Conservation (phyloP, 2,329 filamentous ascomycete species). For the Ophiostoma piceae region DNA sequence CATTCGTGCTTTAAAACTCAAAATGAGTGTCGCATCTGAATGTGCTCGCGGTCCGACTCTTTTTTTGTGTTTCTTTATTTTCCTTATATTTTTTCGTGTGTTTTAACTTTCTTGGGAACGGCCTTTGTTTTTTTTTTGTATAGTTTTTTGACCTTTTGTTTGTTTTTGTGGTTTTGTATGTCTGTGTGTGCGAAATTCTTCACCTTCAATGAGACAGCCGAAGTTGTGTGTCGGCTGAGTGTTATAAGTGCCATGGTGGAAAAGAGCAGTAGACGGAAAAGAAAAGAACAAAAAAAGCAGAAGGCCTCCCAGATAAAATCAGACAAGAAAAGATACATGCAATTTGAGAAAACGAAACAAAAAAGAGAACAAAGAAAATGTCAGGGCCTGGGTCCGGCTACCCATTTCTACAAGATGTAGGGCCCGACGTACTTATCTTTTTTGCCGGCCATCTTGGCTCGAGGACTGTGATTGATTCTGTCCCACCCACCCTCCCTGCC, state of each 20-base stretch:
- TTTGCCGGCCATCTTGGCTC: not conserved
- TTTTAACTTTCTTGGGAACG: not conserved
- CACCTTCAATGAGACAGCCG: not conserved
- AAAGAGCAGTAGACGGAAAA: not conserved
- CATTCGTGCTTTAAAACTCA: not conserved
- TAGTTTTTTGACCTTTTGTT: not conserved
- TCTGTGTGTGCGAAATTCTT: not conserved
- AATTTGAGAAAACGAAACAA: not conserved
- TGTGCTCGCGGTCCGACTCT: not conserved
- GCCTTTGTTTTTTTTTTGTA: not conserved
- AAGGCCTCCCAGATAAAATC: conserved; percentile 17
- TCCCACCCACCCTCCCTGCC: not conserved
- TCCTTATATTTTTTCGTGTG: not conserved
- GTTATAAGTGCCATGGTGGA: not conserved
- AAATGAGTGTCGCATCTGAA: not conserved
- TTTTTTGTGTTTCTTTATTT: not conserved
- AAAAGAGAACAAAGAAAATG: conserved; percentile 1
- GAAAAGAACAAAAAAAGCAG: not conserved
- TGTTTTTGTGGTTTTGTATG: not conserved
- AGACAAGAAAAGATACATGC: not conserved
- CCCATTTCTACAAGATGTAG: not conserved
- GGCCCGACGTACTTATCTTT: not conserved
- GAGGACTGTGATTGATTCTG: not conserved
- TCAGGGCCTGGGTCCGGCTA: not conserved
- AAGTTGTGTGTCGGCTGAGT: not conserved